Percentiles rank a stretch among this genome's conserved stretches.
Conservation (phyloP, 2,329 filamentous ascomycete genomes). For the Graphilbum ipis-grandicollis region DNA sequence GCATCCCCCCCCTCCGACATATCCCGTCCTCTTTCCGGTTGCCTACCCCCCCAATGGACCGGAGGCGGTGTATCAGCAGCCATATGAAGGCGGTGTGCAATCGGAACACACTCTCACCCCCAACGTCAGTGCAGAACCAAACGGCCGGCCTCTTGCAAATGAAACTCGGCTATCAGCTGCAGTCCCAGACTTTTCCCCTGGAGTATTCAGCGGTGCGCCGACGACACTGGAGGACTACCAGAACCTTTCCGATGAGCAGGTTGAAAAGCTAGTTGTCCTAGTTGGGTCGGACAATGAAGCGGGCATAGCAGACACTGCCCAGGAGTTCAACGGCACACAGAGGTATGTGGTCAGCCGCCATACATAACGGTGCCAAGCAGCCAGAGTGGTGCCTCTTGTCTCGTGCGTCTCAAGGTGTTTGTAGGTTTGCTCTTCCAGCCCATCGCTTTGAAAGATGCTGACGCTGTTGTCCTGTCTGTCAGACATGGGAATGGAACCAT, state of each 20-base stretch:
- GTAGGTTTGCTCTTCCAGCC: too few relatives aligned
- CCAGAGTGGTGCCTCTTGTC: neutral
- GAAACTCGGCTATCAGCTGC: conserved; percentile 42
- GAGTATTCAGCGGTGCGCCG: conserved; percentile 7
- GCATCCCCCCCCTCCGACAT: conserved; percentile 14
- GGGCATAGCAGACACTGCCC: conserved; percentile 2
- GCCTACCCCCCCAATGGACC: conserved; percentile 12
- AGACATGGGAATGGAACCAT: neutral
- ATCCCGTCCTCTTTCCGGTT: conserved; percentile 10
- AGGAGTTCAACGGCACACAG: conserved; percentile 4
- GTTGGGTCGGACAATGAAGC: conserved; percentile 8
- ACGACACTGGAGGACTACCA: conserved; percentile 16
- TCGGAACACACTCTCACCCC: neutral
- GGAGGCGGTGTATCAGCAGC: conserved; percentile 13
- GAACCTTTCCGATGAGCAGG: conserved; percentile 15
- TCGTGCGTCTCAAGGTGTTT: neutral
- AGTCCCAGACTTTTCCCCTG: conserved; percentile 43
- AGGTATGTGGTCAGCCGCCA: neutral
- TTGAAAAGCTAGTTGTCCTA: conserved; percentile 15
- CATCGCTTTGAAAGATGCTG: too few relatives aligned
- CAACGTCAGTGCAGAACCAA: conserved; percentile 17
- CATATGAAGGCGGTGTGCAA: conserved; percentile 9
- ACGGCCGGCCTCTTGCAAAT: conserved; percentile 20
- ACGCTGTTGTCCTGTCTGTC: neutral
- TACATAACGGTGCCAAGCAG: neutral